phyloP scores from a whole-genome alignment of 768 basidiomycete species.

The Mycena polygramma region DNA sequence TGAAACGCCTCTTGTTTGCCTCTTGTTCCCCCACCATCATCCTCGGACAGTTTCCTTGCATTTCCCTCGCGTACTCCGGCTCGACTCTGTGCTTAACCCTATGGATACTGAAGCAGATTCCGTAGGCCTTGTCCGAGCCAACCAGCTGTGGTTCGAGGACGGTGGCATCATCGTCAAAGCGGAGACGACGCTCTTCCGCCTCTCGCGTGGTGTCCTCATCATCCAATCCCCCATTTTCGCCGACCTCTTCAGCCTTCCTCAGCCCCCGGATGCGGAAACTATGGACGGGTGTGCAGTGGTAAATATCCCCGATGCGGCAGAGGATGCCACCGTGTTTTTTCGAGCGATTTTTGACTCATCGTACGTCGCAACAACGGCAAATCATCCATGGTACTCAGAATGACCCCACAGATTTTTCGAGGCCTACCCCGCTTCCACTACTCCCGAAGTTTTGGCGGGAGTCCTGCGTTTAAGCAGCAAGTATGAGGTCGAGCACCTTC shows the following conservation, averaged over 20 bases:
- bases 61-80: too few relatives aligned
- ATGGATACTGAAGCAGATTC: too few relatives aligned
- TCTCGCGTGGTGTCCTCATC: background rate
- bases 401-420: background rate
- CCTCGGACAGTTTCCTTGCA: too few relatives aligned
- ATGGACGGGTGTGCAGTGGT: background rate
- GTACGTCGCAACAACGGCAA: background rate
- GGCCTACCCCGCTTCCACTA: background rate
- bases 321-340: background rate
- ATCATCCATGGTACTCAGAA: background rate
- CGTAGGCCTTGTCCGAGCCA: too few relatives aligned
- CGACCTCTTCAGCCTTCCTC: background rate
- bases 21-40: too few relatives aligned
- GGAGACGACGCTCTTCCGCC: background rate
- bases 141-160: slow-evolving; percentile 6
- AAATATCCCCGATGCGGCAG: background rate
- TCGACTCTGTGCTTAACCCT: too few relatives aligned
- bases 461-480: background rate
- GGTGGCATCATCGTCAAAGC: background rate
- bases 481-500: slow-evolving; percentile 3
- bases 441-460: background rate
- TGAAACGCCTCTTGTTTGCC: too few relatives aligned
- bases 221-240: background rate
- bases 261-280: background rate
- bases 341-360: background rate